phyloP scores from a whole-genome alignment of 768 basidiomycete genomes.

The Tephrocybe sp. region DNA sequence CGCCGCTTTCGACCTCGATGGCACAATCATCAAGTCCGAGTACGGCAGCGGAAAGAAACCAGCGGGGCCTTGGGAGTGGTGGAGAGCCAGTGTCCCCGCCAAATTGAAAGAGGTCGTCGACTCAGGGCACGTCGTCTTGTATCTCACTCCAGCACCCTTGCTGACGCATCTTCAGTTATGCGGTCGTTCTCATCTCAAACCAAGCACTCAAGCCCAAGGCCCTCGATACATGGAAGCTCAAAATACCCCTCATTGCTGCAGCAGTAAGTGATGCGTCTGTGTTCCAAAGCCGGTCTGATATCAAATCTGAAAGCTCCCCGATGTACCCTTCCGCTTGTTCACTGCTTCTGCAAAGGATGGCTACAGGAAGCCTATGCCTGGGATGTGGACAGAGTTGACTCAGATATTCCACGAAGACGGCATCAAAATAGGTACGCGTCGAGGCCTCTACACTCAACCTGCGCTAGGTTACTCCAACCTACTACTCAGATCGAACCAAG shows the following conservation, averaged over 20 bases:
- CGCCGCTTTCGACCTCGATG: conserved; percentile 86
- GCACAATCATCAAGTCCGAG: conserved; percentile 72
- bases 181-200: conserved; percentile 81
- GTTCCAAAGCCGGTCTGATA: background rate
- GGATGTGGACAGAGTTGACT: conserved; percentile 81
- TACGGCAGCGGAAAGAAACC: conserved; percentile 28
- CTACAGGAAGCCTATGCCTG: conserved; percentile 84
- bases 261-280: conserved; percentile 39
- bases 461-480: conserved; percentile 4
- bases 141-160: background rate
- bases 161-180: conserved; percentile 43
- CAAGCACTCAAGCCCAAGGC: conserved; percentile 56
- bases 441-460: background rate
- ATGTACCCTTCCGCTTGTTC: conserved; percentile 74
- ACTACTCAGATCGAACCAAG: conserved; percentile 53
- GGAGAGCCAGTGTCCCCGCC: conserved; percentile 60
- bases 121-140: conserved; percentile 50
- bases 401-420: conserved; percentile 57
- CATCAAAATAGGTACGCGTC: conserved; percentile 60
- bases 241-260: conserved; percentile 66
- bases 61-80: conserved; percentile 64
- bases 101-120: conserved; percentile 61
- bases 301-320: conserved; percentile 50
- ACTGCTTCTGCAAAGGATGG: conserved; percentile 76
- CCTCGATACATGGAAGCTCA: conserved; percentile 72